Evolutionary conservation across 108 stramenopile species (phyloP), one percentile per base, ranked within the genome.

Genomic region (Discostella pseudostelligera): DNA sequence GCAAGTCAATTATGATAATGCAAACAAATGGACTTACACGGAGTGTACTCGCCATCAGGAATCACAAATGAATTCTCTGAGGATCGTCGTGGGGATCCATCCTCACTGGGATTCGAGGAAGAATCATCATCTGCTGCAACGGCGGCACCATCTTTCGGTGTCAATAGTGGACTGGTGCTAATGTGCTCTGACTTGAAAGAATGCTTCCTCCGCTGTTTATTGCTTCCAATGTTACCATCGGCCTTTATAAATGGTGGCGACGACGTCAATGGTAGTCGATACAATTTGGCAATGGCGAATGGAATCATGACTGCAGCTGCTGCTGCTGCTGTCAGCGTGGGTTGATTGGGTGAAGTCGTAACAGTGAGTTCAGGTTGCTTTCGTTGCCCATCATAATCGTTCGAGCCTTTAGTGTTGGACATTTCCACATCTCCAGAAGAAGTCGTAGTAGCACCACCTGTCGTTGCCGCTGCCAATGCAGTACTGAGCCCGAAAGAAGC

Each of bases 131-230:
- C 57, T 9, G 54, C 40, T 14, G 63, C 37, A 28, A 21, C 53
- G 0, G 61, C 26, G 6, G 62, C 44, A 48, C 47, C 47, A 19
- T 32, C 5, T n/a, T 53, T 29, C 0, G 53, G 32, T 54, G 29
- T 54, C 20, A 76, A 39, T 26, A 76, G 75, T 19, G 75, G 75
- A 49, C 61, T 62, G 6, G 75, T 76, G 46, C 75, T 76, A 32
- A 66, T 59, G 26, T 58, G 56, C 14, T 62, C 65, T 19, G 62
- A 28, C 49, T 59, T 53, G 26, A n/a, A 2, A 19, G 54, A 35
- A 49, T 17, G 55, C 2, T n/a, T n/a, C 14, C 39, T 62, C 7
- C 24, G 59, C 22, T 21, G 51, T 11, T 46, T 19, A 19, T 61
- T 65, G n/a, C 55, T 64, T 43, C 40, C 42, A 26, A 62, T 65